phyloP scores from a whole-genome alignment of 306 rosid species.

The Acacia acuminata region DNA sequence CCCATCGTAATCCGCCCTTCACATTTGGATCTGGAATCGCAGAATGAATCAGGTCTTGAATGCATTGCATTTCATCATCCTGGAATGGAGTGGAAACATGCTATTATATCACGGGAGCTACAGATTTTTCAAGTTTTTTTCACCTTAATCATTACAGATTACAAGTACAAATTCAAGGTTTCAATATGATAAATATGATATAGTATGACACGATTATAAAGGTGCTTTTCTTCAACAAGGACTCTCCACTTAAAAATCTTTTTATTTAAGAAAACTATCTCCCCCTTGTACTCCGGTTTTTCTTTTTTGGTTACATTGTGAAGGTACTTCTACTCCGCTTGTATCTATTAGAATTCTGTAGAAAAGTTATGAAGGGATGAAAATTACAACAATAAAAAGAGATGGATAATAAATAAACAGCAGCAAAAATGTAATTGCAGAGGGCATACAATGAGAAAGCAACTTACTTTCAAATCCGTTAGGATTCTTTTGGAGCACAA shows the following conservation, averaged over 20 bases:
- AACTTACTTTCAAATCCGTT: conserved; percentile 41
- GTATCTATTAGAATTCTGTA: not conserved
- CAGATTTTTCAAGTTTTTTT: not conserved
- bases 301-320: not conserved
- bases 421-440: not conserved
- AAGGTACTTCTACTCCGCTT: not conserved
- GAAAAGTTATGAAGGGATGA: not conserved
- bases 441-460: not conserved
- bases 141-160: not conserved
- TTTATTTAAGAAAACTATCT: no score
- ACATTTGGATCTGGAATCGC: conserved; percentile 54
- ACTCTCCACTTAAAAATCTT: not conserved
- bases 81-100: conserved; percentile 15
- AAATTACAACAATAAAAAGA: not conserved
- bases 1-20: conserved; percentile 74
- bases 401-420: not conserved
- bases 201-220: not conserved
- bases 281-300: not conserved
- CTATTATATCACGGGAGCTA: not conserved
- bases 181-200: not conserved
- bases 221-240: not conserved
- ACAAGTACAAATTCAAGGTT: not conserved
- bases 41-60: conserved; percentile 42
- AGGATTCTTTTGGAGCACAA: conserved; percentile 36
- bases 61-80: conserved; percentile 58